Evolutionary conservation across 2,329 filamentous ascomycete genomes (phyloP).

Genomic region (Ascochyta rabiei): DNA sequence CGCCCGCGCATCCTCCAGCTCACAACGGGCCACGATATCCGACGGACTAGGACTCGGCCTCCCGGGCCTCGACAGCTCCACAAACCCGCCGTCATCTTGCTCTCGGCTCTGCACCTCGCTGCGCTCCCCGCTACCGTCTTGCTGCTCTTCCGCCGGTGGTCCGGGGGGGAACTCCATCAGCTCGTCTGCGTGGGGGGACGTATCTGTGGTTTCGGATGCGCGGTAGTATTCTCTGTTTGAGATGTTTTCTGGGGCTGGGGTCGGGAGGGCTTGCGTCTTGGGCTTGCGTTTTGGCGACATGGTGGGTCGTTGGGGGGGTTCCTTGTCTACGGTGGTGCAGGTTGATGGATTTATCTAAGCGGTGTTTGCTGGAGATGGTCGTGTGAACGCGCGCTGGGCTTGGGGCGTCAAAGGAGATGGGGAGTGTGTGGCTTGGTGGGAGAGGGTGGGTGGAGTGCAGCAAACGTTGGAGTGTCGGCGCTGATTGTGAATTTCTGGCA

Average conservation of each 20-base stretch:
- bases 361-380: no score
- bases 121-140: neutral
- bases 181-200: neutral
- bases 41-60: slow-evolving; percentile 1
- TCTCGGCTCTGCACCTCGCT: neutral
- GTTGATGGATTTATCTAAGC: no score
- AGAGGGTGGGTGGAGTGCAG: no score
- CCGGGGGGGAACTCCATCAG: neutral
- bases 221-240: slow-evolving; percentile 8
- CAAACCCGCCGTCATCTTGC: neutral
- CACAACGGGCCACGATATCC: neutral
- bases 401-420: no score
- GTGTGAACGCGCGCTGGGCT: no score
- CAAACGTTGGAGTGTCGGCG: no score
- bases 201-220: neutral
- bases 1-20: neutral
- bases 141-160: neutral
- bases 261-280: slow-evolving; percentile 3
- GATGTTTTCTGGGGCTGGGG: neutral
- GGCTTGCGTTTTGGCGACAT: neutral
- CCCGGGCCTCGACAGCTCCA: neutral
- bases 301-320: no score
- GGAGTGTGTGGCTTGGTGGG: no score
- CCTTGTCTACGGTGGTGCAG: no score
- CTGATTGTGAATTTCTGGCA: no score